A percentile compares a stretch with the other conserved stretches of the same genome.
Evolutionary conservation across 352 stramenopile genomes (phyloP).

Genomic region (Phytophthora sansomeana): DNA sequence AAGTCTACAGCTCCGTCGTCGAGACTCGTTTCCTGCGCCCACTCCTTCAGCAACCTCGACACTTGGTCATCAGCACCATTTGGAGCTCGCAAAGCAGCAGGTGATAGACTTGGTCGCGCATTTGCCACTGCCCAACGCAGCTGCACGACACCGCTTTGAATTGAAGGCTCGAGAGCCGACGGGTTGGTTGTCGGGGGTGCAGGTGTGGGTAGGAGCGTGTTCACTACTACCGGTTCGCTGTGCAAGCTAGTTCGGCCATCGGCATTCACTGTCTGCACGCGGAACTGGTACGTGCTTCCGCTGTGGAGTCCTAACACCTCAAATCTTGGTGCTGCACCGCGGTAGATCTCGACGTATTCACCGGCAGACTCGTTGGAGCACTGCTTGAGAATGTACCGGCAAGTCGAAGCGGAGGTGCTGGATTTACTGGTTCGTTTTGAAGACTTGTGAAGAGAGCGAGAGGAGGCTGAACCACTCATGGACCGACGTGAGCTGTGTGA

Average conservation of each 20-base stretch:
- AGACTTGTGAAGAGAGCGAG: conserved; percentile 23
- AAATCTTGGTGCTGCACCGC: conserved; percentile 68
- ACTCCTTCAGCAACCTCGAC: conserved; percentile 84
- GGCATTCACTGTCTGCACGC: conserved; percentile 86
- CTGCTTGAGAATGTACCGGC: conserved; percentile 89
- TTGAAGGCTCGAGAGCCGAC: conserved; percentile 40
- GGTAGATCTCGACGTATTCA: conserved; percentile 90
- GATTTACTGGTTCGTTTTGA: conserved; percentile 24
- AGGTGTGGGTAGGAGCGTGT: conserved; percentile 87
- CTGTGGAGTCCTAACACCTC: conserved; percentile 84
- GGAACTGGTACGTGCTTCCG: conserved; percentile 90
- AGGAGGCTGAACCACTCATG: conserved; percentile 27
- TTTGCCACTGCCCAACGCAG: conserved; percentile 60
- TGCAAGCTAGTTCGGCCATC: conserved; percentile 75
- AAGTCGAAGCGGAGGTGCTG: conserved; percentile 30
- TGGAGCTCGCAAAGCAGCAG: conserved; percentile 56
- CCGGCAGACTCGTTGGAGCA: conserved; percentile 80
- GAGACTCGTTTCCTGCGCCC: conserved; percentile 80
- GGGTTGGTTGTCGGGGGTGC: conserved; percentile 39
- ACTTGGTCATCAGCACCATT: conserved; percentile 65
- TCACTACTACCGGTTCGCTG: conserved; percentile 79
- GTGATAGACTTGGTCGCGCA: conserved; percentile 55
- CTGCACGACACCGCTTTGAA: conserved; percentile 43
- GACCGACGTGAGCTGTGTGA: conserved; percentile 22
- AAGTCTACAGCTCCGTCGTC: conserved; percentile 81